A percentile compares a stretch with the other conserved stretches of the same genome.
Evolutionary conservation across 768 basidiomycete species (phyloP).

Genomic region (Austroboletus festivus): DNA sequence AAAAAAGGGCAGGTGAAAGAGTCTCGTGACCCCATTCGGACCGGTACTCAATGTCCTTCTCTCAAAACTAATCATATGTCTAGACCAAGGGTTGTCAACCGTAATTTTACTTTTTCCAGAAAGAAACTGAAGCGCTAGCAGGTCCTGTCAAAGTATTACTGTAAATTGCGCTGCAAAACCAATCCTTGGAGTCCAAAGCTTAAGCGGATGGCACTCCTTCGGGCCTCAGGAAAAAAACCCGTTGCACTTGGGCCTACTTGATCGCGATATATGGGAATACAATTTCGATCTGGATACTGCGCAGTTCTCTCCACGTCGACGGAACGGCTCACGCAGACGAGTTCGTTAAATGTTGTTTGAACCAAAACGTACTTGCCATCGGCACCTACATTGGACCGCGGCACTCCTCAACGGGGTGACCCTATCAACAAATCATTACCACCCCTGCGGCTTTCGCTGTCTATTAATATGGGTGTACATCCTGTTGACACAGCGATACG

Average conservation of each 20-base stretch:
- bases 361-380: background rate
- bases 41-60: background rate
- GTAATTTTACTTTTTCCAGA: constrained; percentile 17
- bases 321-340: background rate
- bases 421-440: background rate
- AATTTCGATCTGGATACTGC: too few relatives aligned
- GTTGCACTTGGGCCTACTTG: too few relatives aligned
- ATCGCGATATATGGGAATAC: too few relatives aligned
- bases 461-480: constrained; percentile 8
- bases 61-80: constrained; percentile 6
- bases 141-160: background rate
- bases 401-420: constrained; percentile 2
- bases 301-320: too few relatives aligned
- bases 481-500: background rate
- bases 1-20: background rate
- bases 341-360: background rate
- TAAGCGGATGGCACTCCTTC: too few relatives aligned
- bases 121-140: background rate
- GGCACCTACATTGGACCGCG: constrained; percentile 1
- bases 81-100: too few relatives aligned
- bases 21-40: background rate
- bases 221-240: too few relatives aligned
- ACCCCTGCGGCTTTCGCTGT: background rate
- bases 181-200: background rate
- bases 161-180: background rate